A percentile compares a stretch with the other conserved stretches of the same genome.
These are phyloP conservation scores for fission yeast (Schizosaccharomyces pombe) DNA, from an alignment of 805 yeast species.

Conservation along the genomic window DNA sequence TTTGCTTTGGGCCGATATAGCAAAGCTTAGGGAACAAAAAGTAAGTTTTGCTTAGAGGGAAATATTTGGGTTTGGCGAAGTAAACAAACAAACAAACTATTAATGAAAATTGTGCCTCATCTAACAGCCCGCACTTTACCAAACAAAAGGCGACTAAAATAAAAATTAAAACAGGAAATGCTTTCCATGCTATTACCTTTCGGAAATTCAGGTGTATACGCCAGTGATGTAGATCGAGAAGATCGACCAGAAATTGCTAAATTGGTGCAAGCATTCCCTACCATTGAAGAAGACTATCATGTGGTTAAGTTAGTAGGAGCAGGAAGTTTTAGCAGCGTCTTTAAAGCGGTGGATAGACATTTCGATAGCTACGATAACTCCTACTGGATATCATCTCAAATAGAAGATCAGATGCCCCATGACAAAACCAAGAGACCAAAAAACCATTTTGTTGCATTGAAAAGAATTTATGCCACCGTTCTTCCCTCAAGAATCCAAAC, in stretches of 20 bases:
- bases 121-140: not conserved
- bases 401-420: too few species aligned
- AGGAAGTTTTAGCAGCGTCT: slow-evolving; percentile 3
- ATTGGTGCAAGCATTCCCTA: not conserved
- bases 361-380: not conserved
- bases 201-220: not conserved
- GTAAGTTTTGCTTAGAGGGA: too few species aligned
- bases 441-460: slow-evolving; percentile 1
- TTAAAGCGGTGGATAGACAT: not conserved
- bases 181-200: slow-evolving; percentile 2
- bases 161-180: not conserved
- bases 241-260: not conserved
- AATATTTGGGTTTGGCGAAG: not conserved
- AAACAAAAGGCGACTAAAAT: not conserved
- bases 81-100: not conserved
- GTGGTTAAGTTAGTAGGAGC: slow-evolving; percentile 1
- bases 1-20: too few species aligned
- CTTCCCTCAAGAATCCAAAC: not conserved
- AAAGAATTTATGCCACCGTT: not conserved
- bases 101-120: not conserved
- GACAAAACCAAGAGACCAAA: not conserved
- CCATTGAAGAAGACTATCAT: slow-evolving; percentile 1
- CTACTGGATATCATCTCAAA: not conserved
- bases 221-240: slow-evolving; percentile 1
- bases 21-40: too few species aligned